Conservation (phyloP, 768 basidiomycete species). For the Calocybe gangraenosa region DNA sequence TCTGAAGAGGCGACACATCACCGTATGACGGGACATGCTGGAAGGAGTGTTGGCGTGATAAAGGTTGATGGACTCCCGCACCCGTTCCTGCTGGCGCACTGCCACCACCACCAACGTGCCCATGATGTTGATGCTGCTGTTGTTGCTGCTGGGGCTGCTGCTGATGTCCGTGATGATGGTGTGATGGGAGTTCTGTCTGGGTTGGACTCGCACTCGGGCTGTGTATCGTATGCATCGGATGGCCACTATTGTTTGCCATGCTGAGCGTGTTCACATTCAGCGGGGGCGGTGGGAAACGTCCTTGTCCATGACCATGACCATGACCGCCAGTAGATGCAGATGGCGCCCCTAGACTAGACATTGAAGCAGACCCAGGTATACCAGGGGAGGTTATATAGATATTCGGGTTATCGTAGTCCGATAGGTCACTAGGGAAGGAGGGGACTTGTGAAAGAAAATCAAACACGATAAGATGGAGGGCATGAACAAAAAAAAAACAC, state of each 20-base stretch:
- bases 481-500: background rate
- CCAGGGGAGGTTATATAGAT: conserved; percentile 69
- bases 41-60: conserved; percentile 60
- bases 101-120: background rate
- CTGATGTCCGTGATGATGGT: conserved; percentile 25
- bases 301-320: background rate
- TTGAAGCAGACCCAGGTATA: background rate
- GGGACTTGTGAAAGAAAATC: conserved; percentile 28
- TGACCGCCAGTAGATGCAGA: conserved; percentile 8
- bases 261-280: conserved; percentile 29
- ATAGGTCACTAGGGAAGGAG: conserved; percentile 46
- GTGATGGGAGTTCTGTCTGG: conserved; percentile 42
- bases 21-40: conserved; percentile 44
- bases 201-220: conserved; percentile 35
- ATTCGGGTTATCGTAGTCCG: conserved; percentile 60
- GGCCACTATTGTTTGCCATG: conserved; percentile 21
- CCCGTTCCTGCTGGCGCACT: too few species aligned
- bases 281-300: conserved; percentile 38
- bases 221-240: conserved; percentile 38
- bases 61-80: conserved; percentile 30
- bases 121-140: conserved; percentile 31
- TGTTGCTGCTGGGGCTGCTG: conserved; percentile 28
- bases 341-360: conserved; percentile 28
- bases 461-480: too few species aligned
- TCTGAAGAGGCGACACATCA: conserved; percentile 33